These are phyloP conservation scores for Monosporozyma unispora DNA, from an alignment of 805 yeast species.

Conservation along the genomic window DNA sequence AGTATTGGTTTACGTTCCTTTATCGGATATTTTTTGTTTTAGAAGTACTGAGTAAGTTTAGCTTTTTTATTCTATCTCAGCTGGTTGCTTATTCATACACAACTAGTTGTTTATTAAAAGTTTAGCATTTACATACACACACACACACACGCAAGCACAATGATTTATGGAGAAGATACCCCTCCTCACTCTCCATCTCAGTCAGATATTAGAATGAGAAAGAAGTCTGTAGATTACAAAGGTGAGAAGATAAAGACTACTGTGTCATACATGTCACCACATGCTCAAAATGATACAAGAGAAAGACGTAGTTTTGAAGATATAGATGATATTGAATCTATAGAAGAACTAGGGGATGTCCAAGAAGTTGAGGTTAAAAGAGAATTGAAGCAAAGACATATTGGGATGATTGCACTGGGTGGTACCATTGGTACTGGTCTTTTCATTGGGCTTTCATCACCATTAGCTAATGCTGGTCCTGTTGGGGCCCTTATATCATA, in stretches of 20 bases:
- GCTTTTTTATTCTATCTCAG: too few species aligned
- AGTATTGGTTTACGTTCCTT: too few species aligned
- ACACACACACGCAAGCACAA: neutral
- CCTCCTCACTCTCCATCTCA: neutral
- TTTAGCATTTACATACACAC: neutral
- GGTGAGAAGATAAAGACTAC: neutral
- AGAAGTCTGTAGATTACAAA: neutral
- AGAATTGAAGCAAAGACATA: slow-evolving; percentile 55
- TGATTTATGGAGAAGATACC: neutral
- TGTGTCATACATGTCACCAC: neutral
- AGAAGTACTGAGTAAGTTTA: too few species aligned
- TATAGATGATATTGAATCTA: slow-evolving; percentile 1
- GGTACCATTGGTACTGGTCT: slow-evolving; percentile 77
- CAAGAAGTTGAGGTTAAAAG: slow-evolving; percentile 43
- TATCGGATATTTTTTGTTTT: too few species aligned
- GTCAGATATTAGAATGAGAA: neutral
- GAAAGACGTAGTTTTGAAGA: slow-evolving; percentile 1
- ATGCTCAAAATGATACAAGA: neutral
- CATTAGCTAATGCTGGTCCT: slow-evolving; percentile 55
- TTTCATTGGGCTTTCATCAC: slow-evolving; percentile 54
- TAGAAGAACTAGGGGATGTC: slow-evolving; percentile 18
- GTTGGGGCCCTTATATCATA: slow-evolving; percentile 58
- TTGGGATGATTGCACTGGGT: slow-evolving; percentile 69
- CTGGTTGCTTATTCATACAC: too few species aligned
- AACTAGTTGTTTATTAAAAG: too few species aligned